These are phyloP conservation scores for Chlamydomonas reinhardtii DNA, from an alignment of 163 green algal species.

Conservation along the genomic window DNA sequence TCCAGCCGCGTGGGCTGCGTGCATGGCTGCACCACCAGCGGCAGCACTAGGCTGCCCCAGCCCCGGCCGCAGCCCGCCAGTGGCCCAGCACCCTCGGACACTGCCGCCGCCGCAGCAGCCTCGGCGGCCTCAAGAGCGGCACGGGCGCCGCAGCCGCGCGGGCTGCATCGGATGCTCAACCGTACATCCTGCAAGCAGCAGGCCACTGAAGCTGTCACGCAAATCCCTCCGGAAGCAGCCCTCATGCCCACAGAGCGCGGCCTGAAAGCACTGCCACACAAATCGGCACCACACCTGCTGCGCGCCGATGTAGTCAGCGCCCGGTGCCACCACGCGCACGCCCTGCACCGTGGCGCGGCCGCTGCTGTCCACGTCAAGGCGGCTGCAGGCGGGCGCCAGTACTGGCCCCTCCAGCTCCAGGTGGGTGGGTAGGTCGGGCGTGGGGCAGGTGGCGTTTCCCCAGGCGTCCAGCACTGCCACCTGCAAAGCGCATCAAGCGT, in stretches of 20 bases:
- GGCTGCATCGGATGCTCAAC: constrained; percentile 10
- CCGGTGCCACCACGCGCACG: not conserved
- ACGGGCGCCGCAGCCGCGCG: constrained; percentile 29
- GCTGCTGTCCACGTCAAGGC: constrained; percentile 45
- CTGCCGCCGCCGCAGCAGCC: constrained; percentile 1
- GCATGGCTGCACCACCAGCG: constrained; percentile 62
- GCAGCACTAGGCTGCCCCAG: constrained; percentile 35
- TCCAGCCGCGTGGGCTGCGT: constrained; percentile 53
- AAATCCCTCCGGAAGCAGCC: too few species aligned
- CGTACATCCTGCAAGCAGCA: constrained; percentile 22
- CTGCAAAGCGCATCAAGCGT: not conserved
- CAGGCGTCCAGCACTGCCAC: constrained; percentile 70
- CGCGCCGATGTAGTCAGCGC: constrained; percentile 1
- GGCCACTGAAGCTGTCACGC: not conserved
- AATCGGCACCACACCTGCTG: constrained; percentile 19
- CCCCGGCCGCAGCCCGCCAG: not conserved
- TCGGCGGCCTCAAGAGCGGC: constrained; percentile 31
- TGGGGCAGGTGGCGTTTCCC: constrained; percentile 68
- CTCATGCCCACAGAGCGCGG: too few species aligned
- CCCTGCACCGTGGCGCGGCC: constrained; percentile 55
- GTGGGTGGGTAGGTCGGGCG: constrained; percentile 53
- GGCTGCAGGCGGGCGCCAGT: constrained; percentile 14
- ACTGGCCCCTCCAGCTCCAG: constrained; percentile 55
- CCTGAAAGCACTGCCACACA: not conserved
- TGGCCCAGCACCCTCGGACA: not conserved